Evolutionary conservation across 1,284 basidiomycete species (phyloP), one percentile per base, ranked within the genome.

Genomic region (Moesziomyces aphidis): DNA sequence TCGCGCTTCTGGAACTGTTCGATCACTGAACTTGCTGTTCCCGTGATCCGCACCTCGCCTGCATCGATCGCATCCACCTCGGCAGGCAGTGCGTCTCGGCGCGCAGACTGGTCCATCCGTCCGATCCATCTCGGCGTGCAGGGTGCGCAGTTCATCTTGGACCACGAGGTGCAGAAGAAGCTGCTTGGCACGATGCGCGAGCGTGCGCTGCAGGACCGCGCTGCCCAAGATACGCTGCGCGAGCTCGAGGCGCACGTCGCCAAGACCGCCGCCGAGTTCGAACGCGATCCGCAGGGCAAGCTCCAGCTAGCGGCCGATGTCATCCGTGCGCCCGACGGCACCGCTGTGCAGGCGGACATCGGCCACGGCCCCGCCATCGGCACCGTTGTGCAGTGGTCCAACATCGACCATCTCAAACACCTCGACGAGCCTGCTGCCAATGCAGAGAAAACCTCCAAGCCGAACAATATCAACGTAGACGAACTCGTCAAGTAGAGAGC

Each of bases 1-100:
- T 65, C 67, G 23, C 56, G 82, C 0, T 75, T 83, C 50, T 82
- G 80, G 80, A 84, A 84, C 50, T 84, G 82, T 59, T 77, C 73
- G 43, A 76, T 84, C 53, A 78, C 80, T 11, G 82, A 84, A 52
- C 64, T 82, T 3, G 50, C 70, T 54, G 43, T 67, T 7, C 77
- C 74, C 10, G 53, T 61, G 50, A 58, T 69, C 23, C 23, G 23
- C 15, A 66, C 61, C n/a, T 53, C 54, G 11, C 9, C 53, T 4
- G 5, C 48, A 8, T 21, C 43, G 4, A 34, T n/a, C 10, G 19
- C 58, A n/a, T 22, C 26, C 7, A n/a, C 47, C 1, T 22, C 46
- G 0, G 31, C 73, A 3, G 73, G 73, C 21, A 31, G 62, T 31
- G 43, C 56, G 7, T 44, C 55, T 0, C 34, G 65, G 1, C 64